These are phyloP conservation scores for Lachnellula cervina DNA, from an alignment of 2,329 filamentous ascomycete genomes.

Conservation along the genomic window DNA sequence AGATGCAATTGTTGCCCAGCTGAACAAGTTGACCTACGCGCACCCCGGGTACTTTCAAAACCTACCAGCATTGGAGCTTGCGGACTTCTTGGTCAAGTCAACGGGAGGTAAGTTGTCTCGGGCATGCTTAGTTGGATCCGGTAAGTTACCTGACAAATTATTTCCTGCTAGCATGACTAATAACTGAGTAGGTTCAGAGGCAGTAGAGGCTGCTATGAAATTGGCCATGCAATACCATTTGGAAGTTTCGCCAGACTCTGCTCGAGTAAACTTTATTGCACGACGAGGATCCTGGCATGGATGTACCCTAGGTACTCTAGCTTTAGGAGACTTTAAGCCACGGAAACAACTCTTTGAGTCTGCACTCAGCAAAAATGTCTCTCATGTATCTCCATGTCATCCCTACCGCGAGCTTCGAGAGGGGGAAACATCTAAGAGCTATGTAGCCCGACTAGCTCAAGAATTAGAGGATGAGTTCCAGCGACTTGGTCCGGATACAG, in stretches of 20 bases:
- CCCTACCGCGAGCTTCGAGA: conserved; percentile 49
- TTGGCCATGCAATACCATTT: conserved; percentile 52
- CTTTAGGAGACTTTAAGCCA: conserved; percentile 49
- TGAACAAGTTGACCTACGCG: conserved; percentile 6
- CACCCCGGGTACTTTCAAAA: background rate
- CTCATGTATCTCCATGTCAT: conserved; percentile 55
- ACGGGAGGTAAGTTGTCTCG: background rate
- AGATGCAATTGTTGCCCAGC: conserved; percentile 44
- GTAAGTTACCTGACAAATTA: background rate
- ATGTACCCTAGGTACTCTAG: conserved; percentile 56
- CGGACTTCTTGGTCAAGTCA: background rate
- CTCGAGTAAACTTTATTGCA: conserved; percentile 46
- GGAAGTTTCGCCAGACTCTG: conserved; percentile 23
- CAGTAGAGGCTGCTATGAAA: conserved; percentile 9
- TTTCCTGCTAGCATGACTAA: background rate
- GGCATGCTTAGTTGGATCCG: conserved; percentile 1
- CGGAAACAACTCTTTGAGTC: conserved; percentile 51
- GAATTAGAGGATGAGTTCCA: conserved; percentile 58
- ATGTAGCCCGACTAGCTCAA: conserved; percentile 49
- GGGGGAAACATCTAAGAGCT: conserved; percentile 45
- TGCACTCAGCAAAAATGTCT: conserved; percentile 46
- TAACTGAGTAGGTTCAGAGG: conserved; percentile 6
- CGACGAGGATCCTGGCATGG: conserved; percentile 63
- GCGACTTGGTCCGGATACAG: conserved; percentile 50
- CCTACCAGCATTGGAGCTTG: conserved; percentile 1